Percentiles rank a stretch among this genome's conserved stretches.
phyloP scores from a whole-genome alignment of 2,329 filamentous ascomycete species.

The Scytalidium lignicola region DNA sequence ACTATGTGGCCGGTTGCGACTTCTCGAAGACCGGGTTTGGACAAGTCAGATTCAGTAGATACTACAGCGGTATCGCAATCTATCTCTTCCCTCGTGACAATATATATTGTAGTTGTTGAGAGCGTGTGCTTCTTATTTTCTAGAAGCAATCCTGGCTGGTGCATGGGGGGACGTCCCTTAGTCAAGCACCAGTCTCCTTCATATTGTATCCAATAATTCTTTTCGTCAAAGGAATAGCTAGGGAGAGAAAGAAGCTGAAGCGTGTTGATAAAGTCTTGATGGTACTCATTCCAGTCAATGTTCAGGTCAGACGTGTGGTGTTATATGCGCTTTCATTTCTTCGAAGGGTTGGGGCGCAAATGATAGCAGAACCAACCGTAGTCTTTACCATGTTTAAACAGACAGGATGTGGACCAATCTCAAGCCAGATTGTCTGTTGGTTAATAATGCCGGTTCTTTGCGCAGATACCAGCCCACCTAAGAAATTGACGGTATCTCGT shows the following conservation, averaged over 20 bases:
- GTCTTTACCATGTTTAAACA: constrained; percentile 64
- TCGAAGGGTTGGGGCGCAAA: constrained; percentile 55
- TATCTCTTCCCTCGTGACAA: constrained; percentile 47
- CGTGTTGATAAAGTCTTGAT: constrained; percentile 52
- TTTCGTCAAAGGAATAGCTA: constrained; percentile 63
- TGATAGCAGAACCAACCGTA: constrained; percentile 48
- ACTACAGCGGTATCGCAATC: constrained; percentile 46
- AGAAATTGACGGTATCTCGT: constrained; percentile 66
- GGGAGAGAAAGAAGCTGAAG: constrained; percentile 61
- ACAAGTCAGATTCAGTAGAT: constrained; percentile 49
- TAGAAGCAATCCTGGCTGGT: too few relatives aligned
- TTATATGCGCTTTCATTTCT: constrained; percentile 60
- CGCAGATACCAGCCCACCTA: constrained; percentile 54
- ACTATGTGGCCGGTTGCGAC: constrained; percentile 54
- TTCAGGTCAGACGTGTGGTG: constrained; percentile 55
- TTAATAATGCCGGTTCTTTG: constrained; percentile 53
- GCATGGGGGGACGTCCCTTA: constrained; percentile 46
- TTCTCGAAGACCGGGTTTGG: constrained; percentile 47
- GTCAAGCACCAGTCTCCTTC: constrained; percentile 64
- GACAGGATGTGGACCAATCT: constrained; percentile 70
- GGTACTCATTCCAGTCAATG: constrained; percentile 65
- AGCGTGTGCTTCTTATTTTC: constrained; percentile 37
- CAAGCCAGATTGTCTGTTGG: constrained; percentile 59
- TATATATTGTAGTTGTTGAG: constrained; percentile 52
- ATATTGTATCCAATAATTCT: constrained; percentile 63